phyloP scores from a whole-genome alignment of 495 filamentous ascomycete genomes.

The Staphylotrichum longicolle region DNA sequence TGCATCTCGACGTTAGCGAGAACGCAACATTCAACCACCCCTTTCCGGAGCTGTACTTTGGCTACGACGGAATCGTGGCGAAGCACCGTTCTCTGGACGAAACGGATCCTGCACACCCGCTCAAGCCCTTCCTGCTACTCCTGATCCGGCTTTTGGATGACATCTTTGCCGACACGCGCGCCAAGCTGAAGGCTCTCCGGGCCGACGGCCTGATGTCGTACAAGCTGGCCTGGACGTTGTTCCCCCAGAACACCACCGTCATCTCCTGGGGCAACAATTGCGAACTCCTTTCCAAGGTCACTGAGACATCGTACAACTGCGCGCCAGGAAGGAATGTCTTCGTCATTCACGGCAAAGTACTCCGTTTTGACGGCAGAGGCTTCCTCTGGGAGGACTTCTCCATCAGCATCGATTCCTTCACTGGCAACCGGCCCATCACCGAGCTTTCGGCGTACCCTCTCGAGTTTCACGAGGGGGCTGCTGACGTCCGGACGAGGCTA shows the following conservation, averaged over 20 bases:
- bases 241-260: constrained; percentile 35
- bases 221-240: constrained; percentile 40
- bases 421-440: constrained; percentile 31
- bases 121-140: constrained; percentile 34
- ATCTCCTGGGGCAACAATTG: constrained; percentile 33
- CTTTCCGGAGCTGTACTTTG: constrained; percentile 41
- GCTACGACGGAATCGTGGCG: constrained; percentile 35
- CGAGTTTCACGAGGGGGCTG: constrained; percentile 28
- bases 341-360: constrained; percentile 26
- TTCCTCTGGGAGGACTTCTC: constrained; percentile 34
- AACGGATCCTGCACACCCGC: constrained; percentile 10
- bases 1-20: constrained; percentile 35
- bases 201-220: constrained; percentile 32
- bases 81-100: constrained; percentile 19
- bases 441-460: constrained; percentile 38
- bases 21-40: constrained; percentile 34
- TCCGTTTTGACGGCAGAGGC: constrained; percentile 33
- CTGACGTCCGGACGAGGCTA: constrained; percentile 27
- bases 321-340: background rate
- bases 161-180: constrained; percentile 35
- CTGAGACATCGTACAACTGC: constrained; percentile 23
- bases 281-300: constrained; percentile 37
- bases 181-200: constrained; percentile 32
- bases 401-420: constrained; percentile 26
- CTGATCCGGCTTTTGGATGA: constrained; percentile 39